Conservation (phyloP, 2,329 filamentous ascomycete genomes). For the Chaetomiaceae sp. region DNA sequence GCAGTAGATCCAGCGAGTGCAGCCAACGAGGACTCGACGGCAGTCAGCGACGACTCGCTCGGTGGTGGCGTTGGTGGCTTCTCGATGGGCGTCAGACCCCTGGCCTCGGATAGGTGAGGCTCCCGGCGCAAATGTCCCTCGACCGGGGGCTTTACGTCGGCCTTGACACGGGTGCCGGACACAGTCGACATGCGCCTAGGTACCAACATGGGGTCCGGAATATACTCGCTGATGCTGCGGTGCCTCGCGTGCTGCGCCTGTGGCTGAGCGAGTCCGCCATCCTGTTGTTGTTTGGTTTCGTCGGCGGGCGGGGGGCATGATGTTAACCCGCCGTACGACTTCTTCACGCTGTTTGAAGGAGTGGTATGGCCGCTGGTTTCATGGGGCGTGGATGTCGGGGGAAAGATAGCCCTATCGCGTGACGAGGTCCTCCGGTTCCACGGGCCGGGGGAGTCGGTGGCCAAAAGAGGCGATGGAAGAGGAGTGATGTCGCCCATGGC, state of each 20-base stretch:
- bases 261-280: slow-evolving; percentile 28
- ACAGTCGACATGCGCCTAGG: slow-evolving; percentile 71
- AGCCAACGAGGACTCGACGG: slow-evolving; percentile 37
- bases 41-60: slow-evolving; percentile 62
- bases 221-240: slow-evolving; percentile 84
- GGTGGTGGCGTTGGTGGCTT: slow-evolving; percentile 76
- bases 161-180: slow-evolving; percentile 54
- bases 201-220: slow-evolving; percentile 65
- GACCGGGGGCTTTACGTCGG: slow-evolving; percentile 35
- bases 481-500: slow-evolving; percentile 77
- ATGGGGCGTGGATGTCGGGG: slow-evolving; percentile 29
- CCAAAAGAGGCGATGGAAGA: slow-evolving; percentile 69
- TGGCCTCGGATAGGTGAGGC: slow-evolving; percentile 70
- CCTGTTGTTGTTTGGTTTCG: slow-evolving; percentile 30
- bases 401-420: slow-evolving; percentile 38
- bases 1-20: slow-evolving; percentile 40
- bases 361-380: slow-evolving; percentile 31
- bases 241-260: slow-evolving; percentile 64
- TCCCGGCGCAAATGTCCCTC: slow-evolving; percentile 64
- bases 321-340: slow-evolving; percentile 48
- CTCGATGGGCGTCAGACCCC: slow-evolving; percentile 63
- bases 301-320: slow-evolving; percentile 30
- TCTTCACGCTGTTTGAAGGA: slow-evolving; percentile 52
- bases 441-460: slow-evolving; percentile 60
- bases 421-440: slow-evolving; percentile 53